Base-by-base conservation (phyloP, 2,329 filamentous ascomycete species). In the Exophiala viscosa region DNA sequence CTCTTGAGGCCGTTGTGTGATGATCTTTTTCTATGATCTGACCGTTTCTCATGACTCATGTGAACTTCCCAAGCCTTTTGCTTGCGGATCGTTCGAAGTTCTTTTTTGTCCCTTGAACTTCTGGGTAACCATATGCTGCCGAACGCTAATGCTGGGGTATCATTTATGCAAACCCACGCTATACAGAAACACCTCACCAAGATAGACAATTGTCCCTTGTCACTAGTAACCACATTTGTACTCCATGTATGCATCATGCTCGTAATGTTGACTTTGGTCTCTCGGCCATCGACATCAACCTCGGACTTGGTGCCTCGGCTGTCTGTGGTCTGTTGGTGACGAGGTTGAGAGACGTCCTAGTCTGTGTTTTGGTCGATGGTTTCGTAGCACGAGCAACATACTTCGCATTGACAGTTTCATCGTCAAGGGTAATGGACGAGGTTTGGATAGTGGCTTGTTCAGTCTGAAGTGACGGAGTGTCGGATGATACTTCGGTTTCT, bases 221-320 rank as follows among this genome's bases (percentile, higher is more conserved):
- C 53, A 54, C 50, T 53, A 23, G 43, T 50, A 59, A 54, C 51
- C 56, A 50, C 18, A 48, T 50, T 50, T 43, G 34, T 48, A 52
- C 36, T 35, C 52, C 17, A 5, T 13, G 40, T 15, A 11, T 28
- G 23, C 23, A 3, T 42, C 57, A 61, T 56, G 59, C 55, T 50
- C 54, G 60, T 49, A 62, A 50, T 45, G 58, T 57, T 47, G 60
- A 59, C 40, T 60, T 55, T 17, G 58, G 56, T 39, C 56, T 55
- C 51, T 58, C 59, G 34, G 52, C 55, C 34, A 61, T 48, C 41
- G 56, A 59, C 39, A 59, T 56, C 40, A 56, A 14, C 36, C 56
- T 44, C 15, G 53, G 45, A 43, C 38, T 54, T 11, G 52, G 23
- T 14, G 53, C 13, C 31, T 59, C 53, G 5, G 47, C 18, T 13